A percentile compares a stretch with the other conserved stretches of the same genome.
Evolutionary conservation across 345 rosid species (phyloP).

Genomic region (Camelina sativa): DNA sequence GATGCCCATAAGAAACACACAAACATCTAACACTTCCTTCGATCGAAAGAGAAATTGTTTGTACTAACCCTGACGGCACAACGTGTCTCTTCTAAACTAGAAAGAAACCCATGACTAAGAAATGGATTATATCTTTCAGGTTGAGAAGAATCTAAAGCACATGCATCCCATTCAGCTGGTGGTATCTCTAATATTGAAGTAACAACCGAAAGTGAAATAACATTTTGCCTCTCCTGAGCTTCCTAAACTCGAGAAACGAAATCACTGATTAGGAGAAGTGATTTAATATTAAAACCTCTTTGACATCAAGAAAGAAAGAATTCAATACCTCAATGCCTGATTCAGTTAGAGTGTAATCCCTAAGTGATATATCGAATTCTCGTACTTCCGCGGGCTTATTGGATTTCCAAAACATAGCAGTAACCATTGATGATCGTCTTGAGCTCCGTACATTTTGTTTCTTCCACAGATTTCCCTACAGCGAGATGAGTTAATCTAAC

Average conservation of each 20-base stretch:
- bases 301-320: constrained; percentile 26
- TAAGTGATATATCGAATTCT: constrained; percentile 55
- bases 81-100: constrained; percentile 78
- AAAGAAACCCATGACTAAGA: constrained; percentile 78
- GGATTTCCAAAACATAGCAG: constrained; percentile 80
- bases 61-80: constrained; percentile 69
- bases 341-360: constrained; percentile 57
- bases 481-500: constrained; percentile 8
- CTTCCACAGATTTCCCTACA: constrained; percentile 54
- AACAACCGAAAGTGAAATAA: constrained; percentile 61
- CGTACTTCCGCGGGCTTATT: constrained; percentile 55
- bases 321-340: constrained; percentile 61
- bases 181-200: constrained; percentile 77
- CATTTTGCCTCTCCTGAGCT: constrained; percentile 40
- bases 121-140: constrained; percentile 78
- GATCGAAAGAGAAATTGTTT: background rate
- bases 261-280: background rate
- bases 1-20: background rate
- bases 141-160: constrained; percentile 74
- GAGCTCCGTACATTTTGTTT: constrained; percentile 37
- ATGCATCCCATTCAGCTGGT: constrained; percentile 76
- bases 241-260: constrained; percentile 49
- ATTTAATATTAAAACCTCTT: too few relatives aligned
- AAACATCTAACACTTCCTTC: background rate
- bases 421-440: constrained; percentile 42